Base-by-base conservation (phyloP, 1,139 yeast genomes). In the Lodderomyces beijingensis region DNA sequence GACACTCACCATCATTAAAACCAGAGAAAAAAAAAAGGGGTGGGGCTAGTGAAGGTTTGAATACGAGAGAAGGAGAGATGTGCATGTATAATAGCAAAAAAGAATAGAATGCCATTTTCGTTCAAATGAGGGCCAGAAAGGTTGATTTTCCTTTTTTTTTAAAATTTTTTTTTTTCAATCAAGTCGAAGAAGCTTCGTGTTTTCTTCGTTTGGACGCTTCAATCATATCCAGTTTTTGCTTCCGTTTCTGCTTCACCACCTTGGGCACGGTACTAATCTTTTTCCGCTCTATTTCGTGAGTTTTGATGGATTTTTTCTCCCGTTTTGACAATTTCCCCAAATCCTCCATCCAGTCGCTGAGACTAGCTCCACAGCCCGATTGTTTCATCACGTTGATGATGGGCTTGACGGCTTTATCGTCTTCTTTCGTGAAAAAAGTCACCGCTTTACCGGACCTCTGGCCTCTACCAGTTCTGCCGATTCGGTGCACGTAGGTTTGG, bases 381-480 rank as follows among this genome's bases (percentile, higher is more conserved):
- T 88, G 95, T 49, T 84, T 83, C 95, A 91, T 91, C 11, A 91
- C 97, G 52, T 89, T 91, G 26, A 89, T 74, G 23, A 91, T 85
- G 8, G 94, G 86, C 54, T 84, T 85, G 31, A 91, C 71, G 2
- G 86, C 77, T 36, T 72, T 59, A 9, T 75, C 64, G 53, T 93
- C 99, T 42, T 86, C 95, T 53, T 88, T 89, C 16, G 98, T 88
- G 65, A 85, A 93, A 45, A 89, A 82, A 0, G 98, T 93, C 16
- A 91, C 77, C 0, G 98, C 96, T 46, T 71, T 74, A 40, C 98
- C 98, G 3, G 62, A 50, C 44, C 83, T 77, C 1, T 96, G 96
- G 32, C 91, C 96, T 69, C 99, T 81, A 44, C 98, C 99, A 2
- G 98, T 91, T 68, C 99, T 83, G 57, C 99, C 99, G 48, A 93